phyloP scores from a whole-genome alignment of 2,329 filamentous ascomycete species.

The Penicillium occitanis region DNA sequence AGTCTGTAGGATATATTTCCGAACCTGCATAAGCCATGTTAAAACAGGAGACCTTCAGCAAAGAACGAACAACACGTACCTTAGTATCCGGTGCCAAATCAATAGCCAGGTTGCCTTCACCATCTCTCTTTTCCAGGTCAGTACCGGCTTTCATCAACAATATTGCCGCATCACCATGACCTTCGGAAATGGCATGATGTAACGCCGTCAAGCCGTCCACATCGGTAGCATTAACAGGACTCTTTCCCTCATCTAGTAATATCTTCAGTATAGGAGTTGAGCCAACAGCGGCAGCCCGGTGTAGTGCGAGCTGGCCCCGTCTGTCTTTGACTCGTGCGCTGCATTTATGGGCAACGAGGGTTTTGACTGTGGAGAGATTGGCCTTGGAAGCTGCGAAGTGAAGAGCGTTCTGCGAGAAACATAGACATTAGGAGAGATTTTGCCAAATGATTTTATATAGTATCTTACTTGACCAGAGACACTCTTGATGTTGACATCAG shows the following conservation, averaged over 20 bases:
- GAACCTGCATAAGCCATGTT: conserved; percentile 53
- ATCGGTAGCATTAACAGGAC: conserved; percentile 82
- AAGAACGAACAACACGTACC: conserved; percentile 49
- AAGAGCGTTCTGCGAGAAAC: conserved; percentile 66
- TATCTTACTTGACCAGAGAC: conserved; percentile 42
- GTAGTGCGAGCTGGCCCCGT: conserved; percentile 84
- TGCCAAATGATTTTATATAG: background rate
- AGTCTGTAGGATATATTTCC: conserved; percentile 71
- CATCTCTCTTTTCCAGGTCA: conserved; percentile 74
- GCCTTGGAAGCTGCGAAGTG: conserved; percentile 91
- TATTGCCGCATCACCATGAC: conserved; percentile 76
- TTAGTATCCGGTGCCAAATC: conserved; percentile 84
- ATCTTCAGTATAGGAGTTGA: conserved; percentile 83
- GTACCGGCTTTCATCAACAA: conserved; percentile 80
- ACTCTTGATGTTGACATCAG: conserved; percentile 48
- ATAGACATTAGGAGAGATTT: background rate
- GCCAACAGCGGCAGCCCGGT: conserved; percentile 86
- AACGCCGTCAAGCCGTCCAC: conserved; percentile 79
- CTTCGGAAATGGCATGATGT: conserved; percentile 68
- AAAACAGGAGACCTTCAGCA: background rate
- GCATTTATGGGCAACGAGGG: conserved; percentile 73
- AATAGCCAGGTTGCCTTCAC: conserved; percentile 68
- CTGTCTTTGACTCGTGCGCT: conserved; percentile 79
- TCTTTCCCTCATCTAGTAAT: conserved; percentile 69
- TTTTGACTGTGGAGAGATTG: conserved; percentile 76